Evolutionary conservation across 169 alveolate genomes (phyloP).

Genomic region (Cryptosporidium felis): DNA sequence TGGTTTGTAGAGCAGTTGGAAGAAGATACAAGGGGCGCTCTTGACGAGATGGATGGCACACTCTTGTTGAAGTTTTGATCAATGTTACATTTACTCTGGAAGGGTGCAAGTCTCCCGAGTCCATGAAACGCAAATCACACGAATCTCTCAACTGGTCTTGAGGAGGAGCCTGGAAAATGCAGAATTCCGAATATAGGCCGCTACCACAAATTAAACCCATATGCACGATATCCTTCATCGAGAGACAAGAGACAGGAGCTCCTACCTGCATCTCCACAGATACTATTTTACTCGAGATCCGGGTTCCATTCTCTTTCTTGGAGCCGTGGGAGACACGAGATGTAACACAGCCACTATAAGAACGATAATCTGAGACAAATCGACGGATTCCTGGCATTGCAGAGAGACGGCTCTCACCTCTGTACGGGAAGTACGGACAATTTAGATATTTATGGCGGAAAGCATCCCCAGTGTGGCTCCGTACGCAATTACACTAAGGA

Average conservation of each 20-base stretch:
- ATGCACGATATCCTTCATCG: constrained; percentile 6
- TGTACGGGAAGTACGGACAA: background rate
- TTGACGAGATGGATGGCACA: constrained; percentile 82
- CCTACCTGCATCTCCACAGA: background rate
- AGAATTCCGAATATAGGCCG: background rate
- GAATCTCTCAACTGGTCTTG: background rate
- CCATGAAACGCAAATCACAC: constrained; percentile 76
- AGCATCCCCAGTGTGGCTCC: background rate
- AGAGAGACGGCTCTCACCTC: background rate
- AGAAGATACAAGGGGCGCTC: constrained; percentile 86
- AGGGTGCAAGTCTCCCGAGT: constrained; percentile 87
- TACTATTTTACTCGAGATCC: background rate
- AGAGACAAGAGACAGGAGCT: background rate
- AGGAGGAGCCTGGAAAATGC: background rate
- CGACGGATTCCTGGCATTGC: background rate
- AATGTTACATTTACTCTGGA: constrained; percentile 81
- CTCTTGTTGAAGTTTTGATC: constrained; percentile 80
- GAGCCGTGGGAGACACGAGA: background rate
- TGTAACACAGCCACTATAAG: background rate
- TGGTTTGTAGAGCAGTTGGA: constrained; percentile 87
- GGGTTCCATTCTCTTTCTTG: background rate
- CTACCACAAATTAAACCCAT: constrained; percentile 7
- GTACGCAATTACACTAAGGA: background rate
- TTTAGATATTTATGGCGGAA: background rate
- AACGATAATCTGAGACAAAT: background rate